Base-by-base conservation (phyloP, 305 asterid species). In the Nicotiana rustica region DNA sequence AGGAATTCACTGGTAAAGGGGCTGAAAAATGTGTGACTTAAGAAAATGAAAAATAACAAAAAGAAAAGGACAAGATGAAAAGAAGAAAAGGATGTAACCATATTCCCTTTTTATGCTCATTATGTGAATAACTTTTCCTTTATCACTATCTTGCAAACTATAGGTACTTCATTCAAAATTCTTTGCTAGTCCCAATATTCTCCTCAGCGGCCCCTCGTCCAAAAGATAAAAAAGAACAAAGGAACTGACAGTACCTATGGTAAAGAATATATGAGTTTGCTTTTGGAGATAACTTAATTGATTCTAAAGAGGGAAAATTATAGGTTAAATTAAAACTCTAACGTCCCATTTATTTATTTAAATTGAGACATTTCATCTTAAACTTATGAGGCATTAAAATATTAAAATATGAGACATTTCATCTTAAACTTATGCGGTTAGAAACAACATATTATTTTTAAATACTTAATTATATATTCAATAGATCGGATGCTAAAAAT, bases 41-140 rank as follows among this genome's bases (percentile, higher is more conserved):
- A 62, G 75, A 25, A 79, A 79, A 79, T 79, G 75, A 19, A 79
- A 79, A 67, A 66, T 60, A 79, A 62, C 75, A 33, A 79, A 79
- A 62, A 79, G 82, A 79, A 79, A 79, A 79, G 49, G 82, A 79
- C 75, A 79, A 49, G 71, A 79, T 41, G 71, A 79, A 79, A 79
- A 79, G 82, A 79, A 79, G 82, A 79, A 79, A 79, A 62, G 44
- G 82, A 79, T 79, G 71, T 60, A 14, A 79, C 71, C 44, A 38
- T 79, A 75, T 29, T 41, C 57, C 82, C 82, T 79, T 79, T 79
- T 79, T 61, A 62, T 79, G 61, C 73, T 79, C 75, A 79, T 79
- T 79, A 79, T 79, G 62, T 79, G 75, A 62, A 79, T 79, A 38
- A 19, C 10, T 75, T 75, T 75, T 75, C 65, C 65, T 75, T 75